Conservation (phyloP, 2,329 filamentous ascomycete species). For the Malbranchea zuffiana region DNA sequence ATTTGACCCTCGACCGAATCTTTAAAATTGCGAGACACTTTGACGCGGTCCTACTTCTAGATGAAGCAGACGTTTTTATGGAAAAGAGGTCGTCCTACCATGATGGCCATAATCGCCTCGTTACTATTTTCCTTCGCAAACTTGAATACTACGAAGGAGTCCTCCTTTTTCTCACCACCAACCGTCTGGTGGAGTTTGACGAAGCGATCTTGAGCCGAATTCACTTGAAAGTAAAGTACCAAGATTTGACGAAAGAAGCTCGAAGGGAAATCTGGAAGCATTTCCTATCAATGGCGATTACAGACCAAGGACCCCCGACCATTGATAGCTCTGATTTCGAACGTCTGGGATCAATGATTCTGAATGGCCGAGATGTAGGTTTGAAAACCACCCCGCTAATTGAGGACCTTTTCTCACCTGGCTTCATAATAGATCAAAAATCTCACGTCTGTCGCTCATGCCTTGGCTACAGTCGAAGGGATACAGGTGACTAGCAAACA, state of each 20-base stretch:
- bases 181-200: slow-evolving; percentile 28
- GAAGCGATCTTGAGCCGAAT: slow-evolving; percentile 27
- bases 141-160: slow-evolving; percentile 33
- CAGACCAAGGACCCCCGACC: slow-evolving; percentile 13
- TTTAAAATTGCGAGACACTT: slow-evolving; percentile 23
- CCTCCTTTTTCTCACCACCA: slow-evolving; percentile 32
- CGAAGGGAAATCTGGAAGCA: slow-evolving; percentile 25
- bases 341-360: slow-evolving; percentile 1
- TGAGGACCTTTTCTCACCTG: too few species aligned
- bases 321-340: slow-evolving; percentile 4
- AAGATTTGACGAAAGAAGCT: slow-evolving; percentile 18
- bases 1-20: slow-evolving; percentile 17
- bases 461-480: too few species aligned
- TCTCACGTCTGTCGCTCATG: too few species aligned
- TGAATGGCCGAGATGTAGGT: slow-evolving; percentile 4
- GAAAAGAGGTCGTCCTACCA: slow-evolving; percentile 16
- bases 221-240: slow-evolving; percentile 25
- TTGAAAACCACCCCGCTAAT: too few species aligned
- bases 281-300: slow-evolving; percentile 14
- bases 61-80: slow-evolving; percentile 33
- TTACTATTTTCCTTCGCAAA: slow-evolving; percentile 29
- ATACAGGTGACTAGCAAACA: too few species aligned
- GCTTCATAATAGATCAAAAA: too few species aligned
- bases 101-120: slow-evolving; percentile 21
- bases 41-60: slow-evolving; percentile 37